Evolutionary conservation across 805 yeast genomes (phyloP), one percentile per base, ranked within the genome.

Genomic region (Kodamaea hsintzibuensis): DNA sequence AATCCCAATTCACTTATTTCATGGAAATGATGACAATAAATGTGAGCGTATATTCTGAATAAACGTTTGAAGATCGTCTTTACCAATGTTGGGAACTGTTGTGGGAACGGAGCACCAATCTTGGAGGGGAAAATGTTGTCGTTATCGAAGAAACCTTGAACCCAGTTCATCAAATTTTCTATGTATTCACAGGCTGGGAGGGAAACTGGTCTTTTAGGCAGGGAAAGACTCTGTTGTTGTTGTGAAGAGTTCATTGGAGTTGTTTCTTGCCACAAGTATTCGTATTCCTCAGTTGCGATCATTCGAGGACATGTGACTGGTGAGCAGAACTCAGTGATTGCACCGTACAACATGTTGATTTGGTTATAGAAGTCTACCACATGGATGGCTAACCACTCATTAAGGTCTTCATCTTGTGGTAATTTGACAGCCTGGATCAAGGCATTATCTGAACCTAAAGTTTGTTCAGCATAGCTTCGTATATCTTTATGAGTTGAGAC

Each of bases 231-330:
- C 59, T 76, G 76, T 16, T 30, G 42, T 18, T 38, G 37, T 16
- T 48, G 51, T 12, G 46, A 27, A 4, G 19, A 16, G 40, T 45
- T 45, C 33, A 37, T 22, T 2, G 73, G 62, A 25, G 67, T 65
- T 7, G 89, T 79, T 62, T 92, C 96, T 68, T 93, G 97, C 99
- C 99, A 95, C 55, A 95, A 78, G 66, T 95, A 95, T 70, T 95
- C 99, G 67, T 91, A 93, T 73, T 92, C 98, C 57, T 88, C 95
- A 0, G 98, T 93, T 17, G 99, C 99, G 54, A 89, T 92, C 99
- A 95, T 95, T 55, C 95, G 77, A 1, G 99, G 98, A 68, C 99
- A 95, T 2, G 96, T 82, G n/a, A 76, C 70, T 2, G 98, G 98
- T 0, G 98, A 91, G 69, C 99, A 95, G 65, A 95, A 92, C 72